Percentiles rank a stretch among this genome's conserved stretches.
Conservation (phyloP, 805 yeast species). For the Teunomyces lycoperdinae region DNA sequence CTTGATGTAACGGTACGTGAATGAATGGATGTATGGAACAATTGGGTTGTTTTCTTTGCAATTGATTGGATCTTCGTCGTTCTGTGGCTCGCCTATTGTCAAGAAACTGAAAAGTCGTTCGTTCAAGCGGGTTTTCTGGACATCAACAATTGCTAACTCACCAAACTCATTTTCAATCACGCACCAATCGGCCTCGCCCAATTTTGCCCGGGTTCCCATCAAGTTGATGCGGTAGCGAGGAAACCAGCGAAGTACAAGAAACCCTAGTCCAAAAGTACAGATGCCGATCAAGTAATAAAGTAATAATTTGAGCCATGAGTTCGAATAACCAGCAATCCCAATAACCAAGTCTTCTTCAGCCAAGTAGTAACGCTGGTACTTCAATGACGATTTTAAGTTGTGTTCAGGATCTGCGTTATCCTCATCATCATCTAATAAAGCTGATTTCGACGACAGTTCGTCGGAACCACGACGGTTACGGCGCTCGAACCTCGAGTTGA, state of each 20-base stretch:
- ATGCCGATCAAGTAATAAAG: constrained; percentile 55
- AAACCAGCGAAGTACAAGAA: constrained; percentile 77
- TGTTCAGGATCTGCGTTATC: background rate
- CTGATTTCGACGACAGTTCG: constrained; percentile 5
- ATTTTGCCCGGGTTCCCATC: constrained; percentile 61
- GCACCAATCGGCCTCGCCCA: constrained; percentile 88
- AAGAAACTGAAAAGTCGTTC: constrained; percentile 71
- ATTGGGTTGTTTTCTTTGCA: constrained; percentile 51
- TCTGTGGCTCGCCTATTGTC: constrained; percentile 14
- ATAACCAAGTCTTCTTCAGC: constrained; percentile 95
- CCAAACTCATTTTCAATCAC: constrained; percentile 94
- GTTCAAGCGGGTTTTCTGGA: constrained; percentile 62
- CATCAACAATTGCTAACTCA: constrained; percentile 60
- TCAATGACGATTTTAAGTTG: constrained; percentile 19
- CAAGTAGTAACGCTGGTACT: constrained; percentile 79
- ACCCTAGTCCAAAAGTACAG: constrained; percentile 68
- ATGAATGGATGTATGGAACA: constrained; percentile 65
- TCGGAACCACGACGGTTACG: constrained; percentile 11
- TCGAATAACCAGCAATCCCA: constrained; percentile 87
- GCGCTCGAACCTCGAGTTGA: constrained; percentile 24
- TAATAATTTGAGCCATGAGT: constrained; percentile 44
- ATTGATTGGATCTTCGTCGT: background rate
- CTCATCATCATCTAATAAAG: constrained; percentile 1
- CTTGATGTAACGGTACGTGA: constrained; percentile 80
- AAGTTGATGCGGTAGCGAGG: constrained; percentile 70